Base-by-base conservation (phyloP, 345 rosid genomes). In the Hibiscus mutabilis region DNA sequence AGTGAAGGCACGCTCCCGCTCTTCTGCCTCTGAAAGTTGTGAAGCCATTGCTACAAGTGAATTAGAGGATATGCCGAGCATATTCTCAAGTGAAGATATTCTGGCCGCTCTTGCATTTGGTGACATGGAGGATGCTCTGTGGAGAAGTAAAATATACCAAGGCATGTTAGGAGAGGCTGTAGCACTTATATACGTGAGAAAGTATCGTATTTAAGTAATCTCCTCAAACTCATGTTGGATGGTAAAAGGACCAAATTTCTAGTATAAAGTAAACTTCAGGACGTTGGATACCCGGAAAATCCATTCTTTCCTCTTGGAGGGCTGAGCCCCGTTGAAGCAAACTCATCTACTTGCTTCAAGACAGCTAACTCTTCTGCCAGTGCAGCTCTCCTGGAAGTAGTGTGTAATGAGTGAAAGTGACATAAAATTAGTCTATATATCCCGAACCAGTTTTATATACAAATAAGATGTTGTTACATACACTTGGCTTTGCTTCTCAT, bases 401-500 rank as follows among this genome's bases (percentile, higher is more conserved):
- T 29, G 35, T 40, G 42, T 40, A 10, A 62, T 46, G 16, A 78
- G 58, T 24, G 31, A 49, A 69, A 73, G 51, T 58, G 35, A n/a
- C 58, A 66, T 18, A 19, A 62, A 21, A 70, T 33, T 18, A 16
- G 29, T 51, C 51, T 64, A 11, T 46, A 66, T 8, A 62, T 33
- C 59, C 55, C 47, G 55, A 24, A 75, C 35, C 19, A 13, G 42
- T 70, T 62, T 15, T 58, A 67, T 27, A 72, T 9, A 56, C 25
- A 19, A 40, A 55, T 35, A 65, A 42, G 73, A 53, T 80, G 37
- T 68, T 29, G 44, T 35, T 61, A 78, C 97, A 52, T 89, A 95
- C 99, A 95, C 97, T 75, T 95, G 94, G 81, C 98, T 90, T 84
- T 95, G 99, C 79, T 86, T 95, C 85, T 92, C 98, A 68, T 92